Percentiles rank a stretch among this genome's conserved stretches.
phyloP scores from a whole-genome alignment of 139 green algal genomes.

The Yamagishiella unicocca region DNA sequence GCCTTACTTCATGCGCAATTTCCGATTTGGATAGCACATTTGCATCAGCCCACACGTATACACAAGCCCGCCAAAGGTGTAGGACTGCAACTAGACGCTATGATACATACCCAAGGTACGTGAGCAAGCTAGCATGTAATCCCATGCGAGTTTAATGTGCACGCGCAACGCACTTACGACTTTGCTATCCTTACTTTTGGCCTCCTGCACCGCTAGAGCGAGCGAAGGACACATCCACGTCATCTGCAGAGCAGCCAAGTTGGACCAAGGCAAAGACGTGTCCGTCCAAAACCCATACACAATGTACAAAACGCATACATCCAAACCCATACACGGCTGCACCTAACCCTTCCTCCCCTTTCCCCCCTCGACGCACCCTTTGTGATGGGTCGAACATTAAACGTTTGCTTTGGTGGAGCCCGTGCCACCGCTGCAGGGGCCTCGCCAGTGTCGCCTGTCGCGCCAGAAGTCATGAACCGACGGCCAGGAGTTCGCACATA shows the following conservation, averaged over 20 bases:
- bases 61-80: background rate
- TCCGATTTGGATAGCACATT: too few species aligned
- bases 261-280: background rate
- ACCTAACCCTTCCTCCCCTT: background rate
- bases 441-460: background rate
- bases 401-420: constrained; percentile 27
- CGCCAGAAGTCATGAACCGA: background rate
- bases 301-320: background rate
- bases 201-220: constrained; percentile 91
- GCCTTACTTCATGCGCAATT: too few species aligned
- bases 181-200: constrained; percentile 80
- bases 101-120: too few species aligned
- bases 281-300: background rate
- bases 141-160: background rate
- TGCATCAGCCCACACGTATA: background rate
- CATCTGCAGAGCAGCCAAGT: constrained; percentile 69
- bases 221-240: constrained; percentile 92
- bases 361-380: constrained; percentile 46
- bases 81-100: background rate
- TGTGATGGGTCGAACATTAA: constrained; percentile 50
- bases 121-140: too few species aligned
- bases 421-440: background rate
- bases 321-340: background rate
- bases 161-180: background rate
- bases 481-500: background rate